These are phyloP conservation scores for Melanogaster broomeanus DNA, from an alignment of 768 basidiomycete genomes.

Conservation along the genomic window DNA sequence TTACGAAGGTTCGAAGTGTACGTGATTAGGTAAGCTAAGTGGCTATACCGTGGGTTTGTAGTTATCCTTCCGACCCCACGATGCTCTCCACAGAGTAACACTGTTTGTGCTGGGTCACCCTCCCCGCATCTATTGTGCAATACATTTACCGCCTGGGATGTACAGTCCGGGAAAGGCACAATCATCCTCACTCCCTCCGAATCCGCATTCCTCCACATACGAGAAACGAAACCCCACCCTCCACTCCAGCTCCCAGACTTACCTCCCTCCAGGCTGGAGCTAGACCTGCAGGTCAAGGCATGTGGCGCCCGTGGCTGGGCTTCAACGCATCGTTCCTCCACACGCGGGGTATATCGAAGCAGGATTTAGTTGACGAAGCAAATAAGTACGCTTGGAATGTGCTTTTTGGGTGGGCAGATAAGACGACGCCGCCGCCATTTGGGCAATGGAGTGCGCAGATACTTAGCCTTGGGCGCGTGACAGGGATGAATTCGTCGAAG, in stretches of 20 bases:
- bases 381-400: conserved; percentile 37
- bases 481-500: conserved; percentile 26
- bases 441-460: conserved; percentile 47
- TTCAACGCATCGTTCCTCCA: conserved; percentile 50
- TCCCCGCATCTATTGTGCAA: conserved; percentile 71
- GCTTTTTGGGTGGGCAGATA: conserved; percentile 41
- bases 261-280: conserved; percentile 27
- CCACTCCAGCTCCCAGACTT: conserved; percentile 33
- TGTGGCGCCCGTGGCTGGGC: conserved; percentile 60
- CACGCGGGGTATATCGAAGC: conserved; percentile 38
- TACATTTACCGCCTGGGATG: conserved; percentile 83
- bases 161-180: conserved; percentile 60
- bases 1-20: no score
- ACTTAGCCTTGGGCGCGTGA: conserved; percentile 47
- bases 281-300: conserved; percentile 46
- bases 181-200: conserved; percentile 57
- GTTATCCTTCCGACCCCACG: conserved; percentile 2
- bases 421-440: conserved; percentile 37
- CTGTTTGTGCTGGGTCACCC: conserved; percentile 63
- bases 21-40: conserved; percentile 48
- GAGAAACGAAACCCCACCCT: conserved; percentile 36
- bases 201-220: conserved; percentile 43
- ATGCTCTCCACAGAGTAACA: conserved; percentile 44
- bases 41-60: not conserved
- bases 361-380: conserved; percentile 41